Evolutionary conservation across 495 filamentous ascomycete species (phyloP).

Genomic region (Friedmanniomyces endolithicus): DNA sequence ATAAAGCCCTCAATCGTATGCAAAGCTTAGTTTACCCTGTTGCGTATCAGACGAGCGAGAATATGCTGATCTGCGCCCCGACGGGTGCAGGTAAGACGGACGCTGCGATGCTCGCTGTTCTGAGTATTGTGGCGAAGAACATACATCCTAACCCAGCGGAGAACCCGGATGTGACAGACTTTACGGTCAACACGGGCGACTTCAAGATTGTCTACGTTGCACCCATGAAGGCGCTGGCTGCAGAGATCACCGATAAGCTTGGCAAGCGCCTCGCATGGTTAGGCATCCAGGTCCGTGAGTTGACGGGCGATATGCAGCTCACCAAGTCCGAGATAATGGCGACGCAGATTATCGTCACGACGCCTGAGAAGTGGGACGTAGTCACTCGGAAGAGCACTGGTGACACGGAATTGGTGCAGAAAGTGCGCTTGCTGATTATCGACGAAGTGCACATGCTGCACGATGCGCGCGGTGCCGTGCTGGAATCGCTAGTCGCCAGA

Average conservation of each 20-base stretch:
- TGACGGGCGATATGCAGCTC: conserved; percentile 97
- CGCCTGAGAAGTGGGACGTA: conserved; percentile 98
- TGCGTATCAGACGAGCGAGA: conserved; percentile 89
- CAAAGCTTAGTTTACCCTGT: conserved; percentile 93
- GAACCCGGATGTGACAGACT: conserved; percentile 58
- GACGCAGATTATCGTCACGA: conserved; percentile 97
- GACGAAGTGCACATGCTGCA: conserved; percentile 99
- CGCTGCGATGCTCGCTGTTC: conserved; percentile 88
- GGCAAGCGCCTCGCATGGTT: conserved; percentile 90
- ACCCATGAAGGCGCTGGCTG: conserved; percentile 94
- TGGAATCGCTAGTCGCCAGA: conserved; percentile 87
- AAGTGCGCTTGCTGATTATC: conserved; percentile 90
- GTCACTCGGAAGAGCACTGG: conserved; percentile 93
- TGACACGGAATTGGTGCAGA: conserved; percentile 94
- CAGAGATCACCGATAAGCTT: conserved; percentile 91
- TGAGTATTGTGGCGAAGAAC: conserved; percentile 81
- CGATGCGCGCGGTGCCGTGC: conserved; percentile 88
- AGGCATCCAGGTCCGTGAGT: conserved; percentile 74
- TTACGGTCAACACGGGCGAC: conserved; percentile 64
- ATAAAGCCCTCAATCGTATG: conserved; percentile 91
- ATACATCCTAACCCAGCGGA: conserved; percentile 64
- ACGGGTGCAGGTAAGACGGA: conserved; percentile 99
- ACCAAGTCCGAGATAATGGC: conserved; percentile 90
- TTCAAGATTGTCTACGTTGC: conserved; percentile 99
- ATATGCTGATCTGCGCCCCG: conserved; percentile 97